Evolutionary conservation across 75 land plant genomes (phyloP).

Genomic region (Cunninghamia lanceolata): DNA sequence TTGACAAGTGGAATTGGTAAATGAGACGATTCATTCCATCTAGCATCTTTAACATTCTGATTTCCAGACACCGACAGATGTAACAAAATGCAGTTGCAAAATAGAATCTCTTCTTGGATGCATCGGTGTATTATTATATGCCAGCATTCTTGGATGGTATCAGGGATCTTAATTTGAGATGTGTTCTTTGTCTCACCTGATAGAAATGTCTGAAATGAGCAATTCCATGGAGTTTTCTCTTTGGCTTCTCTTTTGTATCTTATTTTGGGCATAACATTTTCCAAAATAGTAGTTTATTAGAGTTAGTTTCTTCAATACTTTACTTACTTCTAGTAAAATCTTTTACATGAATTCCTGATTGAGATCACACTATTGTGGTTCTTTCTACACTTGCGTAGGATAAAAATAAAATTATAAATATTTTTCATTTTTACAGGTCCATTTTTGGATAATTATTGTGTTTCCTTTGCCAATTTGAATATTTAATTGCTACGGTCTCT

Average conservation of each 20-base stretch:
- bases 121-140: neutral
- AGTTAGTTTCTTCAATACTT: neutral
- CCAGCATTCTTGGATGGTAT: neutral
- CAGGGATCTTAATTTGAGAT: neutral
- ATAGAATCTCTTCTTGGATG: neutral
- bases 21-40: neutral
- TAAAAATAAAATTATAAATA: too few relatives aligned
- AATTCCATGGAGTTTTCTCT: neutral
- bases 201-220: neutral
- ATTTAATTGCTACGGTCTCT: neutral
- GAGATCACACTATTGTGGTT: neutral
- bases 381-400: neutral
- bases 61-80: neutral
- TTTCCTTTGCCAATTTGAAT: neutral
- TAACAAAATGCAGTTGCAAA: neutral
- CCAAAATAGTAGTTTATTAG: neutral
- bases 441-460: neutral
- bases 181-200: neutral
- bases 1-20: neutral
- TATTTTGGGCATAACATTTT: neutral
- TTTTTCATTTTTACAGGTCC: neutral
- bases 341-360: neutral
- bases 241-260: neutral
- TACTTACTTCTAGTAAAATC: neutral
- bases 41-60: neutral